Base-by-base conservation (phyloP, 108 stramenopile species). In the Stephanodiscus triporus region DNA sequence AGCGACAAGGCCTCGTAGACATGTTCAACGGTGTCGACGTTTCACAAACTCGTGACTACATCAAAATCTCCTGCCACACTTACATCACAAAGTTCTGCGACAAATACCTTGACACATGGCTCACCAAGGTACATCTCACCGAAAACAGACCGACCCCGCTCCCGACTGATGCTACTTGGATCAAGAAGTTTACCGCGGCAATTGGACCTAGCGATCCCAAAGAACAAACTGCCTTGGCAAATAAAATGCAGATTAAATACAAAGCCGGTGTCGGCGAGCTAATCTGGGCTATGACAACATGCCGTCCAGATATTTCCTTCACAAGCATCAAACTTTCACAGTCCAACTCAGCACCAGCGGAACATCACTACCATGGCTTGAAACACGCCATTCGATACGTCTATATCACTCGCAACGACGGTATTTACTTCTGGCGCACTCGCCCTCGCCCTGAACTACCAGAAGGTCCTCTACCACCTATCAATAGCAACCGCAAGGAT, bases 251-350 rank as follows among this genome's bases (percentile, higher is more conserved):
- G 0, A 70, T 74, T 38, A 26, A 38, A 59, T 80, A 83, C 63
- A 54, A 73, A 20, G 54, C 22, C 6, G 48, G 70, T 9, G 47
- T 80, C 57, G 85, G 85, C 6, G 85, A 86, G 68, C 37, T 86
- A 4, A 66, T 80, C 0, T 86, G 75, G 43, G 77, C 84, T 0
- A 59, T 68, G 45, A 68, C 63, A 6, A 75, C 68, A 7, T 75
- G 77, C 51, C 68, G 69, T 4, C 85, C 75, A 8, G 80, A 85
- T 45, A 66, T 82, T 64, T 72, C 72, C 5, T 78, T 40, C n/a
- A 53, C 77, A 10, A 43, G 74, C 13, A 6, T 63, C 16, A 13
- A 20, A 13, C 62, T 20, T 38, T 34, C 32, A 4, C 32, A 50
- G 30, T 29, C 4, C 2, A 50, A 47, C 30, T 29, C 48, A 1